Percentiles rank a stretch among this genome's conserved stretches.
phyloP scores from a whole-genome alignment of 257 asterid species.

The Solanum medicagineum region DNA sequence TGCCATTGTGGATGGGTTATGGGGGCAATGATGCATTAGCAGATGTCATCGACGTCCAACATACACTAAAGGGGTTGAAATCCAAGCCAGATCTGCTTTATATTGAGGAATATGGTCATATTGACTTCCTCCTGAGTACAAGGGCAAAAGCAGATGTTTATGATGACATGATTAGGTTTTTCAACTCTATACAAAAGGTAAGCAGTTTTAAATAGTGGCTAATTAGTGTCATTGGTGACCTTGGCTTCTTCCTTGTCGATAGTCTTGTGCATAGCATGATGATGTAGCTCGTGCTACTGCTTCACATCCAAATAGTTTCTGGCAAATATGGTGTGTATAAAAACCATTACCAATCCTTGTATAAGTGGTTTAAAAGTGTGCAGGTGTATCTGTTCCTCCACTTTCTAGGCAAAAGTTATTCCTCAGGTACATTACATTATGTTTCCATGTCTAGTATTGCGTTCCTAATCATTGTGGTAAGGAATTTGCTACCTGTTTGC shows the following conservation, averaged over 20 bases:
- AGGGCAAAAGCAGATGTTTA: slow-evolving; percentile 68
- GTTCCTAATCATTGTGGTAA: not conserved
- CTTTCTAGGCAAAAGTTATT: not conserved
- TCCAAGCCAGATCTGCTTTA: slow-evolving; percentile 64
- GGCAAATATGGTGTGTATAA: not conserved
- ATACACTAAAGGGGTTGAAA: slow-evolving; percentile 42
- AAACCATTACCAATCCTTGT: not conserved
- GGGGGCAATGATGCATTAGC: slow-evolving; percentile 89
- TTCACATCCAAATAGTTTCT: not conserved
- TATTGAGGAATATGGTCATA: slow-evolving; percentile 78
- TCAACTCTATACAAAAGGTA: slow-evolving; percentile 28
- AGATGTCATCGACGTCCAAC: slow-evolving; percentile 63
- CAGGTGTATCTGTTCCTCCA: not conserved
- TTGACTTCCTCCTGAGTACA: slow-evolving; percentile 73
- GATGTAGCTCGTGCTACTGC: not conserved
- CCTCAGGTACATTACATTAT: not conserved
- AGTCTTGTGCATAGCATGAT: not conserved
- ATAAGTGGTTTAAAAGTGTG: not conserved
- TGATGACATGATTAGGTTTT: slow-evolving; percentile 51
- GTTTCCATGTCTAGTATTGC: not conserved
- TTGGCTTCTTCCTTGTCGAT: not conserved
- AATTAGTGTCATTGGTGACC: not conserved
- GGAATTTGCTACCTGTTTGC: not conserved
- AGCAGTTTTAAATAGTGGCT: slow-evolving; percentile 5
- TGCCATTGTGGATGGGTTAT: slow-evolving; percentile 89